These are phyloP conservation scores for Vaccinium corymbosum DNA, from an alignment of 148 eudicot genomes.

Conservation along the genomic window DNA sequence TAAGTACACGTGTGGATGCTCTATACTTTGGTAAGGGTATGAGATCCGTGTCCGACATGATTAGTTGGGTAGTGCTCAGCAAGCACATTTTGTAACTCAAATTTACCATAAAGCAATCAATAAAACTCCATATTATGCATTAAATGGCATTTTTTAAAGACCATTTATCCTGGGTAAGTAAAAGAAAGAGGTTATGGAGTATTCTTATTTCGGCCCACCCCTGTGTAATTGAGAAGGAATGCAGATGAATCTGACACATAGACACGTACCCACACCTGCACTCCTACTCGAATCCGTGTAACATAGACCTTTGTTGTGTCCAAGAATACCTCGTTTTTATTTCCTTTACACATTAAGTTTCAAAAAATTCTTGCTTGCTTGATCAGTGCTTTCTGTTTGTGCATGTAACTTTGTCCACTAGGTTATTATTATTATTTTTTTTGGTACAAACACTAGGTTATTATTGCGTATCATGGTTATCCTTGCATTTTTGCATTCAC, in stretches of 20 bases:
- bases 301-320: not conserved
- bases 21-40: not conserved
- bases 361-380: constrained; percentile 10
- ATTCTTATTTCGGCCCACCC: not conserved
- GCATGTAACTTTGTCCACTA: not conserved
- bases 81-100: not conserved
- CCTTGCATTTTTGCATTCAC: not conserved
- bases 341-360: not conserved
- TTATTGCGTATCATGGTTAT: not conserved
- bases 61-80: not conserved
- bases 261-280: not conserved
- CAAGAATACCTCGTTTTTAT: not conserved
- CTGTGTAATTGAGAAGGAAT: not conserved
- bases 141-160: not conserved
- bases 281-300: not conserved
- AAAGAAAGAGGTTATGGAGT: not conserved
- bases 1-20: not conserved
- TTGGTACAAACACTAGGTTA: no score
- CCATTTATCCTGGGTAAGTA: not conserved
- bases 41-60: not conserved
- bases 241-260: not conserved
- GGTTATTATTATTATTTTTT: not conserved
- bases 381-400: not conserved
- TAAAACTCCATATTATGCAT: not conserved
- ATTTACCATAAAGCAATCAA: not conserved